Evolutionary conservation across 176 grass and related monocot species (phyloP), one percentile per base, ranked within the genome.

Genomic region (Urochloa ruziziensis): DNA sequence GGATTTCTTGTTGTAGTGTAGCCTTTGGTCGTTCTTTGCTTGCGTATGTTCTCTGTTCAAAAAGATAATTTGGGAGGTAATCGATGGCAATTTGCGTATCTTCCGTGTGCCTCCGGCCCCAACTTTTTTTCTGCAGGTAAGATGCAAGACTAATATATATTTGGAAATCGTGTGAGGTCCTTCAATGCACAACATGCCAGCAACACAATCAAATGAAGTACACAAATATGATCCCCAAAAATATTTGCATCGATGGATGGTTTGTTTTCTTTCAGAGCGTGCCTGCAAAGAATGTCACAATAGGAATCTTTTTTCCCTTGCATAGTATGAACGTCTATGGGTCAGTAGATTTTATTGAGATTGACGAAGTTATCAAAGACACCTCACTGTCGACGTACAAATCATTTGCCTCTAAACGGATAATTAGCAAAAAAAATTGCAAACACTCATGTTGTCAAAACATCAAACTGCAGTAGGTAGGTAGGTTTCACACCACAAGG

Each of bases 1-100:
- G 15, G 27, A 54, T 32, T 3, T 10, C 70, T 29, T 65, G 10
- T 10, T 66, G 28, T 21, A 63, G 46, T 65, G 13, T 28, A 80
- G 54, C 32, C 6, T 56, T 39, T 73, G 27, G 24, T 27, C 16
- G 4, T 32, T 86, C 6, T 33, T 37, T 32, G 27, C 48, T 57
- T n/a, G 6, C 34, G 21, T n/a, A n/a, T n/a, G n/a, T 52, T 23
- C 32, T 71, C 10, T n/a, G 4, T 58, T 75, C 44, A 29, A 12
- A 67, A 75, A 46, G 16, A 23, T 35, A 36, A 23, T 75, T 68
- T 87, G 77, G 85, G 66, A 58, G 61, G 69, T 75, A 67, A 67
- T 16, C 3, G 4, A 28, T 68, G 85, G 49, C 70, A 59, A 11
- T 36, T 43, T 74, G 47, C 43, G 3, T 47, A 40, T 17, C 49